Base-by-base conservation (phyloP, 306 rosid species). In the Inga laurina region DNA sequence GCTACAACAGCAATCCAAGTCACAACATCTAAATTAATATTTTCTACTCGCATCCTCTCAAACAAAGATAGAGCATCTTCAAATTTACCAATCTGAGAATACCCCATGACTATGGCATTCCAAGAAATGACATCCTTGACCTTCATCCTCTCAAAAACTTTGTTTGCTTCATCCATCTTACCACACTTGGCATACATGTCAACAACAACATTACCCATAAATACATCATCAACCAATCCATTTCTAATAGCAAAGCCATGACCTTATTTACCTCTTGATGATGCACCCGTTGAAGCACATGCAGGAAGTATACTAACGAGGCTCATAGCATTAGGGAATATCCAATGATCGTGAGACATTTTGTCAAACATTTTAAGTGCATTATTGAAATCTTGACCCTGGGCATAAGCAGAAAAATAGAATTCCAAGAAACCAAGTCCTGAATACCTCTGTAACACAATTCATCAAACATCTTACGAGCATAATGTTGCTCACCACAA, bases 1-100 rank as follows among this genome's bases (percentile, higher is more conserved):
- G 98, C 90, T 64, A 94, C 89, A 76, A 91, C 91, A 66, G 95
- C 92, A 22, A 92, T 91, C 98, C 98, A 93, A 2, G 98, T 94
- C 82, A 94, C 92, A 71, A 93, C 97, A 86, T 94, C 89, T 79
- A 93, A 71, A 84, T 89, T 80, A 65, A 94, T 88, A 34, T 84
- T 76, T 76, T 86, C 94, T 74, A 82, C 85, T 78, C 74, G 72
- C 98, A 94, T 94, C 90, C 85, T 88, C 83, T 86, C 88, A 82
- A 90, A 89, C 73, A 94, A 52, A 80, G 89, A 80, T 67, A 90
- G 79, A 37, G 90, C 97, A 80, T 84, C 85, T 15, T 90, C 94
- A 87, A 82, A 91, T 75, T 87, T 85, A 18, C 95, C 97, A 59
- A 83, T 85, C 79, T 88, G 97, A 81, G 98, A 94, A 88, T 86